Evolutionary conservation across 2,329 filamentous ascomycete genomes (phyloP).

Genomic region (Biscogniauxia sp.): DNA sequence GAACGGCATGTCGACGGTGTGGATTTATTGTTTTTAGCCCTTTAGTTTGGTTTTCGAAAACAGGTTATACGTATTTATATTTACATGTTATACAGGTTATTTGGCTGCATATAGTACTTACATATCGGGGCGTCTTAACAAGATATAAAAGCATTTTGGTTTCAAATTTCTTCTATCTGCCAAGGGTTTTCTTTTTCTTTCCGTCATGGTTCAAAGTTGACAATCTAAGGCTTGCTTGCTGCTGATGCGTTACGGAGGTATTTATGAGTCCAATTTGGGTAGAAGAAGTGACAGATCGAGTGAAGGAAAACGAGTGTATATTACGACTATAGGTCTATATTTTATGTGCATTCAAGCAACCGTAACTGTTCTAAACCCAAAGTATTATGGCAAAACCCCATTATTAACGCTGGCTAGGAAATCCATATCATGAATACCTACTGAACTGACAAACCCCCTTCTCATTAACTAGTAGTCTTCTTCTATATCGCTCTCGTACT

Average conservation of each 20-base stretch:
- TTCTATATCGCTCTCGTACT: neutral
- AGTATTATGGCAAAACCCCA: neutral
- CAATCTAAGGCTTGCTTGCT: neutral
- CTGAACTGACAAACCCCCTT: no score
- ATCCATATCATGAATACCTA: neutral
- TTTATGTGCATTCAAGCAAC: neutral
- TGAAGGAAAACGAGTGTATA: neutral
- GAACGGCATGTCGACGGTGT: neutral
- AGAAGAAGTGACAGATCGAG: neutral
- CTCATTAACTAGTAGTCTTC: no score
- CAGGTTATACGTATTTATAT: neutral
- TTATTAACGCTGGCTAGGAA: neutral
- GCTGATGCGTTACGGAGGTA: no score
- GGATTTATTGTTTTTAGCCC: neutral
- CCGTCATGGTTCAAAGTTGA: neutral
- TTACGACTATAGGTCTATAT: neutral
- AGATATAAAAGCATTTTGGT: neutral
- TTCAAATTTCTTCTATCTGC: neutral
- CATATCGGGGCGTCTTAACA: neutral
- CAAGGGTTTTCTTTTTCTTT: neutral
- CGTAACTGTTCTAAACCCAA: neutral
- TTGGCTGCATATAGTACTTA: neutral
- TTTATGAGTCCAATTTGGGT: no score
- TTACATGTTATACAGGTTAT: neutral
- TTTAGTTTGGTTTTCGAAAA: neutral